Evolutionary conservation across 73 alveolate genomes (phyloP).

Genomic region (Paramecium biaurelia): DNA sequence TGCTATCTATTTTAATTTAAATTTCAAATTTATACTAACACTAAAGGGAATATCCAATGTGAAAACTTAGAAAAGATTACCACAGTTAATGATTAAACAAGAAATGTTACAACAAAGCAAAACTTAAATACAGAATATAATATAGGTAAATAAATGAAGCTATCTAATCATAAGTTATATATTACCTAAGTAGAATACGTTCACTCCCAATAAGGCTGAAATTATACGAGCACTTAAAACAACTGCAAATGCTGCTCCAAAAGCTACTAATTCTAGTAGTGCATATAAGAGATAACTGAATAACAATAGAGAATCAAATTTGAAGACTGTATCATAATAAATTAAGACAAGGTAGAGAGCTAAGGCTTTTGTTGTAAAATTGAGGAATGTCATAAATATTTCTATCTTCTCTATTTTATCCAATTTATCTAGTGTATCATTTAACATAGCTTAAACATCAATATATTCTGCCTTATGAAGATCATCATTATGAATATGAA

Average conservation of each 20-base stretch:
- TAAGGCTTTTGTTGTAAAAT: conserved; percentile 2
- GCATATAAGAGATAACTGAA: conserved; percentile 48
- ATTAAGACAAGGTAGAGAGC: neutral
- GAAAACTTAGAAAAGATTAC: neutral
- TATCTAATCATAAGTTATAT: neutral
- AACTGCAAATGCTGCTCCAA: conserved; percentile 41
- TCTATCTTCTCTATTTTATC: conserved; percentile 36
- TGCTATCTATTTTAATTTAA: neutral
- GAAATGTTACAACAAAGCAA: conserved; percentile 38
- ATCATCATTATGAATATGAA: neutral
- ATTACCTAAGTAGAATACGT: neutral
- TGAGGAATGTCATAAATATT: conserved; percentile 15
- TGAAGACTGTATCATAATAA: conserved; percentile 14
- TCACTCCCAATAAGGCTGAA: neutral
- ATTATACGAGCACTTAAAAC: neutral
- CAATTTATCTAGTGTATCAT: neutral
- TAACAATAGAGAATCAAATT: neutral
- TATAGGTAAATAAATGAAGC: conserved; percentile 17
- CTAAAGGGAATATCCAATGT: conserved; percentile 19
- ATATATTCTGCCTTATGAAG: neutral
- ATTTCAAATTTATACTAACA: neutral
- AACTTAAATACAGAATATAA: conserved; percentile 9
- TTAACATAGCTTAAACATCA: neutral
- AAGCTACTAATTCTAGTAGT: neutral
- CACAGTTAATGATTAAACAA: neutral